Conservation (phyloP, 1,284 basidiomycete species). For the Lignosus rhinocerotis region DNA sequence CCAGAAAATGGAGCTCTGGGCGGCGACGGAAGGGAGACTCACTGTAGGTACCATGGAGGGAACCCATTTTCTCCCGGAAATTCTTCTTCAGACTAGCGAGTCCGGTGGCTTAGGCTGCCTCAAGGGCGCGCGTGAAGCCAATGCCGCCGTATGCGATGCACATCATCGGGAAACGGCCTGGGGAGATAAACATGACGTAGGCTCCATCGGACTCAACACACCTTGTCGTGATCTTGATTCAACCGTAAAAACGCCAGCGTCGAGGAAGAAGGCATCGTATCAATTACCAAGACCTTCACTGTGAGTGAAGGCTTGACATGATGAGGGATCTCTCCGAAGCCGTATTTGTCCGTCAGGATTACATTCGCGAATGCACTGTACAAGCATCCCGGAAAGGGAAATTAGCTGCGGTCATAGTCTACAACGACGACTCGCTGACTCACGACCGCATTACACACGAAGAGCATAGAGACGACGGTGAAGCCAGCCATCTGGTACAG, state of each 20-base stretch:
- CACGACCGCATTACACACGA: conserved; percentile 54
- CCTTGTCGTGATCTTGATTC: conserved; percentile 28
- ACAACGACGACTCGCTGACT: background rate
- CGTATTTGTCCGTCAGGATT: conserved; percentile 50
- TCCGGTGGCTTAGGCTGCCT: conserved; percentile 33
- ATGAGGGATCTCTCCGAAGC: conserved; percentile 51
- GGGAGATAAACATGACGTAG: conserved; percentile 54
- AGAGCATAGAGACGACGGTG: conserved; percentile 55
- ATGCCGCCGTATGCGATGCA: conserved; percentile 16
- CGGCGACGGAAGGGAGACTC: conserved; percentile 4
- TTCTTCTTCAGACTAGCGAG: conserved; percentile 28
- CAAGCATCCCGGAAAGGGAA: conserved; percentile 43
- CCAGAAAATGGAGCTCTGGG: background rate
- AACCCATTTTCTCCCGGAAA: conserved; percentile 36
- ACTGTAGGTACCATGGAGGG: conserved; percentile 37
- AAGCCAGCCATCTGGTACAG: conserved; percentile 39
- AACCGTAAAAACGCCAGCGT: background rate
- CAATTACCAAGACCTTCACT: conserved; percentile 38
- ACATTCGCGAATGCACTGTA: conserved; percentile 53
- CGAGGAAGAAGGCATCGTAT: conserved; percentile 24
- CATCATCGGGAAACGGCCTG: conserved; percentile 45
- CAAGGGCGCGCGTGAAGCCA: conserved; percentile 24
- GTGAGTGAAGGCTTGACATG: background rate
- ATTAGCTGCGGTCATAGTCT: no score
- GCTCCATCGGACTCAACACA: conserved; percentile 45